Base-by-base conservation (phyloP, 768 basidiomycete species). In the Calocera cornea region DNA sequence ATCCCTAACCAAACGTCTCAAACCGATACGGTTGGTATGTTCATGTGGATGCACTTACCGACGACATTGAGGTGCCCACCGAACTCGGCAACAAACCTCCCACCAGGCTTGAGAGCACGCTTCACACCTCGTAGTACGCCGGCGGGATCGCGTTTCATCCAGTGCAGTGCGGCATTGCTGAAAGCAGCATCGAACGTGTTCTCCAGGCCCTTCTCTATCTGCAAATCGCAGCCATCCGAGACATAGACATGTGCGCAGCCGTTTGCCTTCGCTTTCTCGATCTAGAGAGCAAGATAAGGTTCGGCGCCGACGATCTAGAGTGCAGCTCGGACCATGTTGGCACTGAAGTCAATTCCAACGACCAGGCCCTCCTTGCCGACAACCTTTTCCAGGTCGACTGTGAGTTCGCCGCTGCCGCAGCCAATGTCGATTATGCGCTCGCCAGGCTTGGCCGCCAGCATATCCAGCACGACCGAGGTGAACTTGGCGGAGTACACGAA, bases 361-460 rank as follows among this genome's bases (percentile, higher is more conserved):
- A 90, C 83, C 19, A 80, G 49, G 0, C 90, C 87, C 1, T 66
- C 54, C 0, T 65, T 7, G 70, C 79, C 73, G 3, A 93, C 88
- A 17, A 80, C 71, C 14, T 80, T 73, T 60, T 82, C 79, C 34
- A 95, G 79, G 66, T 81, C 76, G 63, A 82, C 70, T 0, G 88
- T 90, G 16, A 93, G 77, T 70, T 93, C 87, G 0, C 90, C 92
- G 50, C 86, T 90, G 19, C 92, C 91, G 72, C 91, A 93, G 1
- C 92, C 91, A 49, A 91, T 76, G 71, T 91, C 90, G 68, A 88
- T 78, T 50, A 92, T 86, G 64, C 79, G 79, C 71, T 92, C 87
- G 1, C 90, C 90, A 0, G 83, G 81, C 69, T 82, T 70, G 0
- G 89, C 80, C n/a, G 82, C 75, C 12, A 93, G 80, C 33, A 89